These are phyloP conservation scores for Fusarium newnesense DNA, from an alignment of 2,329 filamentous ascomycete species.

Conservation along the genomic window DNA sequence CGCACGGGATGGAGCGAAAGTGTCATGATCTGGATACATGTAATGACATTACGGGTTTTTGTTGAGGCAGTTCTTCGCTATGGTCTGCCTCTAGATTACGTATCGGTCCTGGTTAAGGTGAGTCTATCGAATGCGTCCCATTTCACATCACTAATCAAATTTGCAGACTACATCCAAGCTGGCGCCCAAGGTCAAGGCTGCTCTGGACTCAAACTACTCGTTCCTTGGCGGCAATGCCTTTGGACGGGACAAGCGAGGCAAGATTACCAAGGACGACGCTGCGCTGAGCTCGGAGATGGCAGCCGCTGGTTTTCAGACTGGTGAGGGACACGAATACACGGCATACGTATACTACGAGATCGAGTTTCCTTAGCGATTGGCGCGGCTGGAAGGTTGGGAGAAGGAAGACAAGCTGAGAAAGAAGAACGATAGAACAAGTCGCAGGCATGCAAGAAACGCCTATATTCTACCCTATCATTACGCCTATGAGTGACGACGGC, in stretches of 20 bases:
- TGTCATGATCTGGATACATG: constrained; percentile 96
- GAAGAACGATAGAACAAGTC: constrained; percentile 27
- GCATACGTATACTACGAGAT: constrained; percentile 98
- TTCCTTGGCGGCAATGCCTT: constrained; percentile 96
- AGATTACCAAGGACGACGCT: constrained; percentile 89
- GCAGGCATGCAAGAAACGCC: constrained; percentile 41
- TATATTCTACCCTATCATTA: constrained; percentile 45
- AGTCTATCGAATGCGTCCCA: constrained; percentile 43
- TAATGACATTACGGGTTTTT: constrained; percentile 90
- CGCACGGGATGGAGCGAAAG: constrained; percentile 95
- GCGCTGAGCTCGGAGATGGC: constrained; percentile 84
- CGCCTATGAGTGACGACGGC: constrained; percentile 37
- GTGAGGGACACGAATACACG: constrained; percentile 86
- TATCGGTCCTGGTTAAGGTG: constrained; percentile 87
- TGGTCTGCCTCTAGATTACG: constrained; percentile 89
- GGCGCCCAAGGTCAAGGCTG: constrained; percentile 80
- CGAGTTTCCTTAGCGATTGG: constrained; percentile 68
- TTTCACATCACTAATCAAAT: constrained; percentile 22
- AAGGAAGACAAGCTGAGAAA: not conserved
- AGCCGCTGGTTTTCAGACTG: constrained; percentile 72
- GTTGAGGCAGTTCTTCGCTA: constrained; percentile 98
- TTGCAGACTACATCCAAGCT: constrained; percentile 82
- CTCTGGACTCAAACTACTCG: constrained; percentile 85
- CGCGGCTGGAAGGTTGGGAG: not conserved
- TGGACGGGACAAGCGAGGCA: constrained; percentile 91